phyloP scores from a whole-genome alignment of 441 rosid genomes.

The Omphalea diandra region DNA sequence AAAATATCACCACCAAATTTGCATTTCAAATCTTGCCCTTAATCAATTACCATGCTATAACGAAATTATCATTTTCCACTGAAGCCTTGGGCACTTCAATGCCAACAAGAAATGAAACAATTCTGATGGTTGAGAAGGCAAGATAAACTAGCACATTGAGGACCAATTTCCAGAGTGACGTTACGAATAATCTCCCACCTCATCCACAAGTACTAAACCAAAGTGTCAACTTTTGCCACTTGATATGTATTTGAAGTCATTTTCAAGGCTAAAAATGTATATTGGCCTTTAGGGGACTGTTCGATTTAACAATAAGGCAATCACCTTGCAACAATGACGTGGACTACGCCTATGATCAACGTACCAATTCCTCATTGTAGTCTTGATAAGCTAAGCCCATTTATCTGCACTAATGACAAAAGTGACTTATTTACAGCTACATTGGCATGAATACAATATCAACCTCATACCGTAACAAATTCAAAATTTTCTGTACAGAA shows the following conservation, averaged over 20 bases:
- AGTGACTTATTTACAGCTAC: neutral
- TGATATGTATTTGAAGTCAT: too few relatives aligned
- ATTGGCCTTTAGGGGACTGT: neutral
- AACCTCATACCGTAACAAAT: neutral
- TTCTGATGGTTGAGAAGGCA: slow-evolving; percentile 25
- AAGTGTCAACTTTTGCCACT: neutral
- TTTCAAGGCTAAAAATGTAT: neutral
- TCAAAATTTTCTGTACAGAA: neutral
- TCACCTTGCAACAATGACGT: neutral
- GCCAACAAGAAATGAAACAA: slow-evolving; percentile 22
- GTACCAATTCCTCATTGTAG: neutral
- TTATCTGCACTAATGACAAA: neutral
- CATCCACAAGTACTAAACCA: neutral
- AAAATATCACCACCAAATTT: slow-evolving; percentile 9
- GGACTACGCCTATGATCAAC: neutral
- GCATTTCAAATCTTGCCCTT: neutral
- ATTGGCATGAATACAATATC: neutral
- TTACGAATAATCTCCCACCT: neutral
- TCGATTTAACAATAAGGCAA: neutral
- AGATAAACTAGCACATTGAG: slow-evolving; percentile 5
- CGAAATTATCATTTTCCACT: slow-evolving; percentile 17
- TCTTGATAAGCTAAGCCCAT: neutral
- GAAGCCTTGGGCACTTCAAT: slow-evolving; percentile 21
- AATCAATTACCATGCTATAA: slow-evolving; percentile 6
- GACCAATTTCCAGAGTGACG: too few relatives aligned